phyloP scores from a whole-genome alignment of 2,329 filamentous ascomycete species.

The Penicillium aurantiogriseum region DNA sequence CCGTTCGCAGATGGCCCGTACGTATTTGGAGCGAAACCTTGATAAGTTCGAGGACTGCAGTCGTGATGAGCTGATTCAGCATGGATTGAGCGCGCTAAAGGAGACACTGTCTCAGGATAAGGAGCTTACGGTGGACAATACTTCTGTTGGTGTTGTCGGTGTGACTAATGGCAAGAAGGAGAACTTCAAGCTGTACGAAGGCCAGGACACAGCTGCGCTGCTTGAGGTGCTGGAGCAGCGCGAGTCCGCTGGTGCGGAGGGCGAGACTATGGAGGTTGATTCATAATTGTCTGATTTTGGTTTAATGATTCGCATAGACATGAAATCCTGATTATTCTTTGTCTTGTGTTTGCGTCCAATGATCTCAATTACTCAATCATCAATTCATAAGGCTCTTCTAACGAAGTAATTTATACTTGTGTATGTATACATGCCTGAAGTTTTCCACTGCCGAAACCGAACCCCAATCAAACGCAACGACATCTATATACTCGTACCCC shows the following conservation, averaged over 20 bases:
- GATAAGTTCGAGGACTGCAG: constrained; percentile 74
- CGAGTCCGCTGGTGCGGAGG: constrained; percentile 44
- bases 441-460: background rate
- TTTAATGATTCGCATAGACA: constrained; percentile 35
- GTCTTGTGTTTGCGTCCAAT: constrained; percentile 7
- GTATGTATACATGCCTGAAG: background rate
- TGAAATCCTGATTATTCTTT: constrained; percentile 27
- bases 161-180: constrained; percentile 62
- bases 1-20: constrained; percentile 93
- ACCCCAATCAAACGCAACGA: background rate
- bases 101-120: constrained; percentile 96
- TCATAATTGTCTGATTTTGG: constrained; percentile 36
- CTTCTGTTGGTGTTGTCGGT: constrained; percentile 83
- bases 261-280: constrained; percentile 59
- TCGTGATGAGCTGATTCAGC: constrained; percentile 83
- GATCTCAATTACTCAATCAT: constrained; percentile 5
- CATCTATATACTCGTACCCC: background rate
- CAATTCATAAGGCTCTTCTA: constrained; percentile 8
- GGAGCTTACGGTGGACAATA: constrained; percentile 96
- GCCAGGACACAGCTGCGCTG: constrained; percentile 79
- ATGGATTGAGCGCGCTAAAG: constrained; percentile 87
- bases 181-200: constrained; percentile 87
- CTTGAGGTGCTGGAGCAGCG: constrained; percentile 65
- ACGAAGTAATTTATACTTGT: background rate
- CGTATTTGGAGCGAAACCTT: constrained; percentile 90